Conservation (phyloP, 441 rosid genomes). For the Populus hybrid region DNA sequence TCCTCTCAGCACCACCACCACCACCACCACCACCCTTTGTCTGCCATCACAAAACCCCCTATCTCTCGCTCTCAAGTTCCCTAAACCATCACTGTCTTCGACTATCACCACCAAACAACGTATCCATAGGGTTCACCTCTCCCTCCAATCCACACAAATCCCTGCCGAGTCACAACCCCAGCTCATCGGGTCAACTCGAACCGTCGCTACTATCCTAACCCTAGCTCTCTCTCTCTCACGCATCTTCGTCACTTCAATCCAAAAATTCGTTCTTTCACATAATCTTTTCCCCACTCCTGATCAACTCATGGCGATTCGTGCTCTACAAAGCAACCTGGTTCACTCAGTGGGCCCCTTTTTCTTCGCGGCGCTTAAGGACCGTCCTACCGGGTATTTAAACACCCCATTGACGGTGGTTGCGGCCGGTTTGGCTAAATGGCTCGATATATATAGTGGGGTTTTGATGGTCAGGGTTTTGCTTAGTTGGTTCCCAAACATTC, state of each 20-base stretch:
- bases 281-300: slow-evolving; percentile 22
- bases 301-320: slow-evolving; percentile 23
- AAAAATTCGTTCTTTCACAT: slow-evolving; percentile 27
- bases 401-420: slow-evolving; percentile 15
- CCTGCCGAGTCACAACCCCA: slow-evolving; percentile 3
- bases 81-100: too few species aligned
- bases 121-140: too few species aligned
- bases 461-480: too few species aligned
- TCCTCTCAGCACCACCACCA: too few species aligned
- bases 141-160: neutral
- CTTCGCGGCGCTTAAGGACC: slow-evolving; percentile 44
- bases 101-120: too few species aligned
- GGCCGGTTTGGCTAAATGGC: too few species aligned
- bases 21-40: too few species aligned
- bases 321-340: slow-evolving; percentile 26
- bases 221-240: slow-evolving; percentile 27
- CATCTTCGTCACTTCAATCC: slow-evolving; percentile 31
- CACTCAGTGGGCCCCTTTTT: slow-evolving; percentile 42
- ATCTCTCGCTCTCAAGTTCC: too few species aligned
- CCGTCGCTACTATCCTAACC: slow-evolving; percentile 45
- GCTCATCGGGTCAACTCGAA: slow-evolving; percentile 46
- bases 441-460: too few species aligned
- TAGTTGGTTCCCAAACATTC: too few species aligned
- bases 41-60: too few species aligned
- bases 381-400: slow-evolving; percentile 50